Percentiles rank a stretch among this genome's conserved stretches.
These are phyloP conservation scores for Starmerella bombicola DNA, from an alignment of 805 yeast genomes.

Conservation along the genomic window DNA sequence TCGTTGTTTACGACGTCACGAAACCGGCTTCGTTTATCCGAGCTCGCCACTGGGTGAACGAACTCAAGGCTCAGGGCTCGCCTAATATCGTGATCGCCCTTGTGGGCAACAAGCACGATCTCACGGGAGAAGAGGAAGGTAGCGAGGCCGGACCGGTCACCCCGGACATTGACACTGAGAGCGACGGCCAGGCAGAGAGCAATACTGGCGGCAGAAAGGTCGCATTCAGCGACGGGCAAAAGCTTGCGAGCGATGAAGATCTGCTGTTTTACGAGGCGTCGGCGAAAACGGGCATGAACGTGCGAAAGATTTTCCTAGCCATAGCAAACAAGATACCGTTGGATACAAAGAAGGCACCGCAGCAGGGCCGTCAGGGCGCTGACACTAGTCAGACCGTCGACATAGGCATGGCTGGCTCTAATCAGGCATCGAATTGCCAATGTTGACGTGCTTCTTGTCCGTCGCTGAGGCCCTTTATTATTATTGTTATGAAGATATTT, in stretches of 20 bases:
- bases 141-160: conserved; percentile 24
- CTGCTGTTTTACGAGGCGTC: conserved; percentile 85
- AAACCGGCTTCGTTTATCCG: conserved; percentile 89
- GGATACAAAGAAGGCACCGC: conserved; percentile 25
- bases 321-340: conserved; percentile 82
- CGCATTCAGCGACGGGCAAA: conserved; percentile 72
- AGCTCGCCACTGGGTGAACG: conserved; percentile 97
- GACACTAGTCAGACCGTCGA: conserved; percentile 19
- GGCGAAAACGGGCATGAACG: conserved; percentile 82
- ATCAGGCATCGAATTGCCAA: conserved; percentile 22
- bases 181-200: conserved; percentile 27
- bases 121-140: conserved; percentile 38
- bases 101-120: conserved; percentile 85
- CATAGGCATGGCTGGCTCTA: conserved; percentile 11
- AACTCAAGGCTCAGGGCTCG: conserved; percentile 88
- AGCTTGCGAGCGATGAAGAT: conserved; percentile 82
- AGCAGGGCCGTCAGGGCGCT: conserved; percentile 22
- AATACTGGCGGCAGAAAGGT: conserved; percentile 47
- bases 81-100: conserved; percentile 83
- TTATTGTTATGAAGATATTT: conserved; percentile 2
- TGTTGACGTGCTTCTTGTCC: conserved; percentile 9
- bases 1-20: conserved; percentile 90
- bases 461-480: not conserved
- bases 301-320: conserved; percentile 79
- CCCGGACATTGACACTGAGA: conserved; percentile 29